Base-by-base conservation (phyloP, 495 filamentous ascomycete genomes). In the Glarea lozoyensis region DNA sequence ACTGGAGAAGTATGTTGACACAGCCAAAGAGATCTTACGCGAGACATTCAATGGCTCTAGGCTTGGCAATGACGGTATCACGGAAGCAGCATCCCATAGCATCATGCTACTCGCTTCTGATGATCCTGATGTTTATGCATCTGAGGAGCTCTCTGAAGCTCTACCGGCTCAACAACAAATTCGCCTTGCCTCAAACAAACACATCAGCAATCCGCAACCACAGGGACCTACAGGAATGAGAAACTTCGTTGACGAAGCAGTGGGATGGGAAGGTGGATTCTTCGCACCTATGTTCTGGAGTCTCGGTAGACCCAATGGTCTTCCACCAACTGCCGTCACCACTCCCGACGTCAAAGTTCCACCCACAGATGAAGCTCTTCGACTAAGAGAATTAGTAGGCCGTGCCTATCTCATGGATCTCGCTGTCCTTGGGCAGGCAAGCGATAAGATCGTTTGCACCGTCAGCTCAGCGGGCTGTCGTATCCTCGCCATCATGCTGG, bases 251-350 rank as follows among this genome's bases (percentile, higher is more conserved):
- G 79, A 83, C 38, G 77, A 83, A 57, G 68, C 70, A 17, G 68
- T 78, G 21, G 82, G 82, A 19, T 86, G 82, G 82, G 81, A 85
- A 53, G 81, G 82, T 23, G 82, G 82, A 6, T 87, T 87, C 61
- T 86, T 77, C 58, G 63, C 67, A 17, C 67, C 69, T 46, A 75
- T 85, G 60, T 86, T 87, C 56, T 82, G 76, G 73, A 71, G 71
- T 32, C 60, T 86, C 1, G 82, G 81, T 19, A 51, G 54, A 20
- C 45, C 45, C 40, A 37, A 46, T 15, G 29, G 48, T 18, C 25
- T 38, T 17, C 47, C 42, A 3, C 37, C 25, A 10, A 48, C 30
- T 32, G 50, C 54, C 4, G 37, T 45, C 18, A 34, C 48, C 16
- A 41, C 31, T 2, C 39, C 38, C 23, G 29, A 50, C 33, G 41